Conservation (phyloP, 331 rosid species). For the Pyrus hybrid region DNA sequence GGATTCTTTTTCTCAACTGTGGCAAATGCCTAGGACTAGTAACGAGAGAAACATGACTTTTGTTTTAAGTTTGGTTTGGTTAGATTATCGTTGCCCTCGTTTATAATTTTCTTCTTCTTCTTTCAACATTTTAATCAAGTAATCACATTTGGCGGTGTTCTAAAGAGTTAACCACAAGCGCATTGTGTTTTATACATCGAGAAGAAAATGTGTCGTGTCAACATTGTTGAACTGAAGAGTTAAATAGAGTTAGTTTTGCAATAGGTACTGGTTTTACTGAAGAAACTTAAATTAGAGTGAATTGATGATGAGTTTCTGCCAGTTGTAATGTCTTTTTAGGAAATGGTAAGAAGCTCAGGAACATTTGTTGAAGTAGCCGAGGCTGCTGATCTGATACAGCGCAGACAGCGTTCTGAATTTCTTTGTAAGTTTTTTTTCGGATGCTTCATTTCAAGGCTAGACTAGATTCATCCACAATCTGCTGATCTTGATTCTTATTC, state of each 20-base stretch:
- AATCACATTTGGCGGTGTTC: neutral
- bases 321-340: conserved; percentile 61
- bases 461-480: neutral
- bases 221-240: neutral
- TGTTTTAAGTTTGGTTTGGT: too few species aligned
- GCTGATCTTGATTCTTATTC: conserved; percentile 20
- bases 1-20: too few species aligned
- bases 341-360: conserved; percentile 49
- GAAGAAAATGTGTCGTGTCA: neutral
- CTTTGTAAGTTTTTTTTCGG: conserved; percentile 41
- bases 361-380: conserved; percentile 43
- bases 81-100: too few species aligned
- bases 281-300: conserved; percentile 27
- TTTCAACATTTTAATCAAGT: neutral
- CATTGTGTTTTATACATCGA: neutral
- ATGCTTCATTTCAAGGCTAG: neutral
- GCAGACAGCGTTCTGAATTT: conserved; percentile 79
- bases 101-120: too few species aligned
- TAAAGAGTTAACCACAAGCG: too few species aligned
- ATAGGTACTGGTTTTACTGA: neutral
- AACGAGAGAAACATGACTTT: too few species aligned
- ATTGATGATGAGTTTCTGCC: conserved; percentile 68
- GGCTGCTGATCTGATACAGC: conserved; percentile 92
- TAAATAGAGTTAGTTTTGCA: neutral
- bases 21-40: too few species aligned